Evolutionary conservation across 169 alveolate species (phyloP).

Genomic region (Cryptosporidium ubiquitum): DNA sequence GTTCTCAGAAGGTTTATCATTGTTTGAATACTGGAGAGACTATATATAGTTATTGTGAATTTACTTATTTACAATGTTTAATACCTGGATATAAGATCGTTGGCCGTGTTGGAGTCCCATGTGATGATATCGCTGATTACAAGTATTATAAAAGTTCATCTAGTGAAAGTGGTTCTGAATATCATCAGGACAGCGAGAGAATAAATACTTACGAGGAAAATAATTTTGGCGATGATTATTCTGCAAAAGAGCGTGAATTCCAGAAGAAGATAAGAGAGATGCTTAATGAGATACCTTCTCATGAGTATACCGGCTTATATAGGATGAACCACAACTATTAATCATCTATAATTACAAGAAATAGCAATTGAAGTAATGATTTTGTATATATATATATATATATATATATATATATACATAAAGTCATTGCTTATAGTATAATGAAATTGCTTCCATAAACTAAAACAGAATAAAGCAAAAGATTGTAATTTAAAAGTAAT

Average conservation of each 20-base stretch:
- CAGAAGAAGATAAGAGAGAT: constrained; percentile 24
- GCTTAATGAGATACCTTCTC: constrained; percentile 59
- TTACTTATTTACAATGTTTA: constrained; percentile 51
- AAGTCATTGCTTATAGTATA: background rate
- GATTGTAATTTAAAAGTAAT: background rate
- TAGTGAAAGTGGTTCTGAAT: background rate
- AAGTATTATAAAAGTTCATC: background rate
- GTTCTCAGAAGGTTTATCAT: constrained; percentile 40
- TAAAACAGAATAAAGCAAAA: background rate
- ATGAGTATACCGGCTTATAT: constrained; percentile 32
- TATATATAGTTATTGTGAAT: constrained; percentile 61
- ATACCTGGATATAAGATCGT: constrained; percentile 16
- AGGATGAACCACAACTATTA: constrained; percentile 25
- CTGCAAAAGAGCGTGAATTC: constrained; percentile 10
- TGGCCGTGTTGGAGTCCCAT: constrained; percentile 63
- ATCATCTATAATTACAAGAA: background rate
- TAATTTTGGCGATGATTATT: background rate
- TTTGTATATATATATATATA: too few relatives aligned
- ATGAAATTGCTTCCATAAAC: constrained; percentile 61
- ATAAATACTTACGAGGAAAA: background rate
- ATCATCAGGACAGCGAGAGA: background rate
- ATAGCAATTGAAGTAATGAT: background rate
- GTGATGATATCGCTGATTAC: constrained; percentile 47
- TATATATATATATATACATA: too few relatives aligned
- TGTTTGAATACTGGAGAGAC: constrained; percentile 72